Evolutionary conservation across 106 monocot genomes (phyloP), one percentile per base, ranked within the genome.

Genomic region (Ottelia alismoides): DNA sequence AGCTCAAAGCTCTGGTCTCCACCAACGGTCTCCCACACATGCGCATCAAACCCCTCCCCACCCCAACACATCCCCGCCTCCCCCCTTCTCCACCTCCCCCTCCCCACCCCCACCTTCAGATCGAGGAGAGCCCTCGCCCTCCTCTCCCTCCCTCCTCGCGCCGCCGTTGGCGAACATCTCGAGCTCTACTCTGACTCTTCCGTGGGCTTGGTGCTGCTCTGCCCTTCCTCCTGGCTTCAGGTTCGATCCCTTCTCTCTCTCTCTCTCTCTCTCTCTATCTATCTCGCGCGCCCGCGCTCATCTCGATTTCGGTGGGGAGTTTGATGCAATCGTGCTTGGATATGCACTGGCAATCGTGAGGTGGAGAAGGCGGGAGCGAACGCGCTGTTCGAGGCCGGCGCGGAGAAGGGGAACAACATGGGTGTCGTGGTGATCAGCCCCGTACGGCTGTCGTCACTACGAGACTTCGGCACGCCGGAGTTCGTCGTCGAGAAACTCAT

Each of bases 301-400:
- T 26, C 6, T 29, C 21, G 29, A 19, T 17, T 29, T 18, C 28
- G 11, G 17, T 94, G 57, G 94, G 88, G 16, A 35, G 35, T 28
- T n/a, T 16, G 18, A 5, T 20, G 20, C 11, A 23, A 2, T 60
- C n/a, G 25, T 23, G 5, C 26, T 53, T 45, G 27, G 25, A 4
- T 45, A 9, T 63, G 11, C 5, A 2, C 48, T 51, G 51, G n/a
- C 16, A 52, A 49, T 18, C 57, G 29, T 26, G 54, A 96, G 96
- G 78, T 79, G 58, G 96, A 89, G 58, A 96, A 96, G 74, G 82
- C 96, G 0, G 96, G 96, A 30, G 96, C 96, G 12, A 75, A 76
- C 11, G 89, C 62, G 10, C 51, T 96, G 55, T 96, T 96, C 55
- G 81, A 84, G 57, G 67, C 76, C 57, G 69, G 71, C 47, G 66